Evolutionary conservation across 2,329 filamentous ascomycete species (phyloP), one percentile per base, ranked within the genome.

Genomic region (Fusarium pseudonygamai): DNA sequence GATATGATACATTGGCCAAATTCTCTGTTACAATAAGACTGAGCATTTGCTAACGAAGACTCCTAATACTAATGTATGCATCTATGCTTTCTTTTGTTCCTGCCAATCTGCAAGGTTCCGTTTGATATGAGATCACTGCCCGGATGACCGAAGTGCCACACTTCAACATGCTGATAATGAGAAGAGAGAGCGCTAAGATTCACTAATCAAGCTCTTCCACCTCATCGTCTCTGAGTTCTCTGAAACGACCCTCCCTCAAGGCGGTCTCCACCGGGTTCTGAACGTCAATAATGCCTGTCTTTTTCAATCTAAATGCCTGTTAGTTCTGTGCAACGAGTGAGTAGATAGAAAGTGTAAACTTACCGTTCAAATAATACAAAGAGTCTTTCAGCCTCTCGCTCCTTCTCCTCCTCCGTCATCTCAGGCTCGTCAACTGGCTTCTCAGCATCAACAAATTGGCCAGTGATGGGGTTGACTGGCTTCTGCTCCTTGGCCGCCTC

Each of bases 391-490:
- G 95, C 96, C 79, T 99, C 96, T 65, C 93, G 87, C 81, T 97
- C 93, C 81, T 96, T 98, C 84, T 98, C 96, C 73, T 95, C 95
- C 52, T 93, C 86, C 1, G 93, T 96, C 96, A 98, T 97, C 55
- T 93, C 90, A 4, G 90, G 90, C 16, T 85, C 81, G 8, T 90
- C 83, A 12, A 89, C 84, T 12, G 85, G 82, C 60, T 86, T 87
- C 81, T 96, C 93, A 42, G 85, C 87, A 73, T 94, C 92, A 57
- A 94, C 79, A 72, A 92, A 91, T 81, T 98, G 95, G 1, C 95
- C 95, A 2, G 95, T 98, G 37, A 98, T 90, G 0, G 95, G 94
- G 74, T 98, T 98, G 59, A 97, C 84, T 0, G 86, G 80, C 66
- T 82, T 84, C 49, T 76, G 78, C 5, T 75, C 71, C 20, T 81